A percentile compares a stretch with the other conserved stretches of the same genome.
Evolutionary conservation across 2,329 filamentous ascomycete genomes (phyloP).

Genomic region (Calonectria fujianensis): DNA sequence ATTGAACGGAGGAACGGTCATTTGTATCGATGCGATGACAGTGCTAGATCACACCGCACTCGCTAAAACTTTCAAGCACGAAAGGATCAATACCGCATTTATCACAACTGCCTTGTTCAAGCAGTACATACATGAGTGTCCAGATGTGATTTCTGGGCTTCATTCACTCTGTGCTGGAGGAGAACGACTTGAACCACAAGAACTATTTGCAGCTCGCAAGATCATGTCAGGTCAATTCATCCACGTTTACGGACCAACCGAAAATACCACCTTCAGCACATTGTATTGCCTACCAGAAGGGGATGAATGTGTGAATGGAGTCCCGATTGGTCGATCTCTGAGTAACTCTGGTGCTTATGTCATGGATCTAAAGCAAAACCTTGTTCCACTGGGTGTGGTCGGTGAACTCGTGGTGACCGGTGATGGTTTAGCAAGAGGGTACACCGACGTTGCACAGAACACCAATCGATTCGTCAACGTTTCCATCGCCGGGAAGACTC

Average conservation of each 20-base stretch:
- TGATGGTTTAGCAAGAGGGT: not conserved
- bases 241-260: not conserved
- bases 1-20: not conserved
- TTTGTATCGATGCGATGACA: not conserved
- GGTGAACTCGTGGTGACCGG: conserved; percentile 3
- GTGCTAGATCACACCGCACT: not conserved
- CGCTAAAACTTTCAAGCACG: not conserved
- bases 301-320: not conserved
- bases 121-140: not conserved
- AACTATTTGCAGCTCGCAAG: not conserved
- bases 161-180: not conserved
- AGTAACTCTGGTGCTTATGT: not conserved
- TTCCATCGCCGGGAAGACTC: not conserved
- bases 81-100: not conserved
- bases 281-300: not conserved
- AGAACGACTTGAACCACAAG: conserved; percentile 4
- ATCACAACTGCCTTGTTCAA: not conserved
- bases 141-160: not conserved
- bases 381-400: not conserved
- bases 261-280: not conserved
- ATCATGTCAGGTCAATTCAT: not conserved
- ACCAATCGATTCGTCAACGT: not conserved
- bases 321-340: not conserved
- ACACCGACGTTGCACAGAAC: not conserved
- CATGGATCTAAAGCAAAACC: not conserved